phyloP scores from a whole-genome alignment of 345 rosid genomes.

The Hypericum androsaemum region DNA sequence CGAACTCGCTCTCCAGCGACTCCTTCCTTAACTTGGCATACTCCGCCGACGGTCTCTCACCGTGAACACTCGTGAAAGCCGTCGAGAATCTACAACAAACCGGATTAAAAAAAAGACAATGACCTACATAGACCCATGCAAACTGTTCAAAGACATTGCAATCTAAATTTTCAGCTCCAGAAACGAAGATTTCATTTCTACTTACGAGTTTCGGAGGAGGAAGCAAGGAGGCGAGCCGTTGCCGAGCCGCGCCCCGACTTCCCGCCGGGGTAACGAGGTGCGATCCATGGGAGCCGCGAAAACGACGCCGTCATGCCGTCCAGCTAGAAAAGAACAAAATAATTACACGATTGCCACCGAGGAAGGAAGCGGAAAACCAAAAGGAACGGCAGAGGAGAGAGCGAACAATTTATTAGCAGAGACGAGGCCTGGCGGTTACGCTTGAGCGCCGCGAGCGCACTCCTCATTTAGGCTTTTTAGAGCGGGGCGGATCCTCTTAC shows the following conservation, averaged over 20 bases:
- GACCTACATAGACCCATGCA: background rate
- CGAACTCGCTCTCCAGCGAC: slow-evolving; percentile 89
- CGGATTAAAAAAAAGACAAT: background rate
- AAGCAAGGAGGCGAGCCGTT: slow-evolving; percentile 19
- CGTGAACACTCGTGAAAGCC: slow-evolving; percentile 62
- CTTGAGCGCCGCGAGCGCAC: slow-evolving; percentile 38
- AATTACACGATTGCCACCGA: background rate
- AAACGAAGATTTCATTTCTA: slow-evolving; percentile 4
- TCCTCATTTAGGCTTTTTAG: slow-evolving; percentile 45
- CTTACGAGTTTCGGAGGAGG: slow-evolving; percentile 39
- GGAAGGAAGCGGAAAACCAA: background rate
- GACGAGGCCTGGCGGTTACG: slow-evolving; percentile 38
- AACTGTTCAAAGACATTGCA: too few species aligned
- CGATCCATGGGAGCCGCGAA: slow-evolving; percentile 13
- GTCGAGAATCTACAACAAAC: slow-evolving; percentile 46
- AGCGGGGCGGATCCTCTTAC: too few species aligned
- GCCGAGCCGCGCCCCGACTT: slow-evolving; percentile 17
- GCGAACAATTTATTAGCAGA: slow-evolving; percentile 26
- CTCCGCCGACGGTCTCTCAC: slow-evolving; percentile 68
- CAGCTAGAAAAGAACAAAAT: slow-evolving; percentile 23
- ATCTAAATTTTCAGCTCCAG: background rate
- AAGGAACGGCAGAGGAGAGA: background rate
- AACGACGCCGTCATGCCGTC: slow-evolving; percentile 16
- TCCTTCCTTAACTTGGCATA: slow-evolving; percentile 89
- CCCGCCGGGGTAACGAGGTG: slow-evolving; percentile 10